These are phyloP conservation scores for Suhomyces pyralidae DNA, from an alignment of 805 yeast genomes.

Conservation along the genomic window DNA sequence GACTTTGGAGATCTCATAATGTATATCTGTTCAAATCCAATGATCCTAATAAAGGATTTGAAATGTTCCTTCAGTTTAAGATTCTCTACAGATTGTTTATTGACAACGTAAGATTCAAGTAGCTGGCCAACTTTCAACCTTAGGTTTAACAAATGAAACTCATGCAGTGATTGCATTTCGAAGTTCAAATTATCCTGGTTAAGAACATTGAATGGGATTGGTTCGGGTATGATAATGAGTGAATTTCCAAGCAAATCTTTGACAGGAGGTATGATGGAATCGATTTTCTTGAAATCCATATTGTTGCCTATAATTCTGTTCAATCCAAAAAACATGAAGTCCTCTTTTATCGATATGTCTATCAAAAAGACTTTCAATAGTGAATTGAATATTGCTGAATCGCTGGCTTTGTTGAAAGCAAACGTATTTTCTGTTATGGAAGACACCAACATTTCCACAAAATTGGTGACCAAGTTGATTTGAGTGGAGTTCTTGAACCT, in stretches of 20 bases:
- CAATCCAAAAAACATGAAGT: constrained; percentile 50
- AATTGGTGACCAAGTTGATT: constrained; percentile 48
- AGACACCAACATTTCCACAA: constrained; percentile 51
- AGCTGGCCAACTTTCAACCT: constrained; percentile 46
- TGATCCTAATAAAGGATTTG: constrained; percentile 38
- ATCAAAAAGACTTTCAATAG: constrained; percentile 37
- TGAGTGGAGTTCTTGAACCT: constrained; percentile 37
- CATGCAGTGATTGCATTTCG: constrained; percentile 35
- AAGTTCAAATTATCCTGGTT: constrained; percentile 10
- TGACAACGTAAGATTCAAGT: constrained; percentile 44
- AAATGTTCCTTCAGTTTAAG: constrained; percentile 38
- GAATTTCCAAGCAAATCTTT: constrained; percentile 20
- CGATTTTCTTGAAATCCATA: constrained; percentile 39
- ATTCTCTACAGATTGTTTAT: constrained; percentile 21
- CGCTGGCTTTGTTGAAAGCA: constrained; percentile 12
- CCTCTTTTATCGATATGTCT: constrained; percentile 39
- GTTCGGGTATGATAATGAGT: constrained; percentile 25
- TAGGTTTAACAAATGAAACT: constrained; percentile 40
- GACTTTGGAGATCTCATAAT: constrained; percentile 47
- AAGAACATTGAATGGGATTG: constrained; percentile 20
- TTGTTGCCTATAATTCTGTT: constrained; percentile 55
- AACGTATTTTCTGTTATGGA: constrained; percentile 35
- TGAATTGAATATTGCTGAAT: constrained; percentile 20
- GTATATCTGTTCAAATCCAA: constrained; percentile 49
- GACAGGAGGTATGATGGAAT: constrained; percentile 37